These are phyloP conservation scores for Citrus maxima DNA, from an alignment of 345 rosid species.

Conservation along the genomic window DNA sequence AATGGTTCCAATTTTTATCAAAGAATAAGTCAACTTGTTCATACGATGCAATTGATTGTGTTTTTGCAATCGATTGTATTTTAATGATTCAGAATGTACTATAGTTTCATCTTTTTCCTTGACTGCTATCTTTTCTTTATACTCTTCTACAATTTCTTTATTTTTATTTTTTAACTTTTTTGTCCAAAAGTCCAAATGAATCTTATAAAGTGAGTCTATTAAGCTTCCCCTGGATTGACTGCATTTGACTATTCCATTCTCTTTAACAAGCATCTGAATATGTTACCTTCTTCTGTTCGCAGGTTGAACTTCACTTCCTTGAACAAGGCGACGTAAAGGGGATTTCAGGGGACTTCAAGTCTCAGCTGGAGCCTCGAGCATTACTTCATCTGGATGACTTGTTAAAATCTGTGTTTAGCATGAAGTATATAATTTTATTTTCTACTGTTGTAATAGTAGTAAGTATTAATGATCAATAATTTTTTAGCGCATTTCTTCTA, in stretches of 20 bases:
- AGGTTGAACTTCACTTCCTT: constrained; percentile 83
- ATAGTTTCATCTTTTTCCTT: neutral
- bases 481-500: neutral
- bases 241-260: neutral
- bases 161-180: too few species aligned
- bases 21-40: neutral
- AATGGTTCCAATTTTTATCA: neutral
- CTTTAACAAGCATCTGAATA: neutral
- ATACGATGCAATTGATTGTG: neutral
- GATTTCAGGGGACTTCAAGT: constrained; percentile 10
- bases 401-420: constrained; percentile 3
- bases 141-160: neutral
- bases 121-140: neutral
- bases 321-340: constrained; percentile 54
- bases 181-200: neutral
- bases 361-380: neutral
- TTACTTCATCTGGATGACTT: neutral
- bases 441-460: neutral
- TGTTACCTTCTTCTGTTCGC: constrained; percentile 14
- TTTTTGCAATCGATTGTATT: neutral
- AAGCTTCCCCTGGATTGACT: neutral
- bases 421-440: neutral
- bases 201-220: neutral
- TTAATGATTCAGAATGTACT: neutral
- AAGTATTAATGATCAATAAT: neutral